Base-by-base conservation (phyloP, 148 eudicot genomes). In the Rhododendron mucronatum region DNA sequence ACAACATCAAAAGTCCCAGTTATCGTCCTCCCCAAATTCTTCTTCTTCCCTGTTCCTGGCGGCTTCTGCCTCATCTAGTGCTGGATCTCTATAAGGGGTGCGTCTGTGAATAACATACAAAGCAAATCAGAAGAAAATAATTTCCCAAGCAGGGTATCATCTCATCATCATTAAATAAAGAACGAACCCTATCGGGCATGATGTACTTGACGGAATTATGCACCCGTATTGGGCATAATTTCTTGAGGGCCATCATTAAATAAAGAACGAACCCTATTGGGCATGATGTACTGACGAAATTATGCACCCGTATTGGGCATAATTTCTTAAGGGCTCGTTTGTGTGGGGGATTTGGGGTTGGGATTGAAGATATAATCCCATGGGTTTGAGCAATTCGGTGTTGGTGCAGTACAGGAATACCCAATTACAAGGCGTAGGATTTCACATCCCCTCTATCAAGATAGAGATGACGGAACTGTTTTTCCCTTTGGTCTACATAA, bases 1-100 rank as follows among this genome's bases (percentile, higher is more conserved):
- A 74, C 14, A 39, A 39, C 50, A 71, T 92, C 86, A 94, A 65
- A 85, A 88, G 83, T 95, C 96, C 98, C 98, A 95, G 93, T 92
- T 93, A 79, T 95, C 98, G 20, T 71, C 39, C 15, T 91, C 90
- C 14, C 89, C 91, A 0, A 91, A 93, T 26, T 92, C 98, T 41
- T 86, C 98, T 41, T 86, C 87, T 84, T 89, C 91, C 85, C 90
- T 91, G 83, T 78, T 88, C 82, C 88, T 91, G 12, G 83, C n/a
- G 5, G 84, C 35, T 75, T 92, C 95, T 82, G 85, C 90, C 88
- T 67, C 89, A 86, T 88, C 89, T 61, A 61, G 91, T 41, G 82
- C 63, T 35, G 86, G 84, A 78, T 50, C 80, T 39, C 95, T 89
- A 87, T 6, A 61, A 88, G 80, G 88, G 71, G 30, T 26, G 15